Base-by-base conservation (phyloP, 371 early-diverging fungal species). In the Apophysomyces trapeziformis region DNA sequence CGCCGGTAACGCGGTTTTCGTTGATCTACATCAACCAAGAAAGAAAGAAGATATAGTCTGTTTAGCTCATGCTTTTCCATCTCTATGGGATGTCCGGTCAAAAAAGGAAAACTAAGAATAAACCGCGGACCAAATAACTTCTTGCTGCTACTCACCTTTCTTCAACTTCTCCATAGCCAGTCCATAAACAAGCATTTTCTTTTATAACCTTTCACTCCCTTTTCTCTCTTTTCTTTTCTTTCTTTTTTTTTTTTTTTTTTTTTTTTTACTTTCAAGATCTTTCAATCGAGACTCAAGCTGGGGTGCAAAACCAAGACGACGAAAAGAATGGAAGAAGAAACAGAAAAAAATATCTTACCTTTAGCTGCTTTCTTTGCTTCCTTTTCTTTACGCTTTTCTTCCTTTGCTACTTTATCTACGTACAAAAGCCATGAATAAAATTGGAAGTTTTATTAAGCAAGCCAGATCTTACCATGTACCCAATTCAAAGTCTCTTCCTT, bases 401-500 rank as follows among this genome's bases (percentile, higher is more conserved):
- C 70, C 54, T 78, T 72, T 12, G 70, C 66, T 43, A 82, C 58
- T 64, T 76, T 74, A 13, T 82, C 87, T 82, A 67, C 46, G 26
- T 54, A 26, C 43, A 66, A 18, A 41, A 41, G 1, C 8, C 13
- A 11, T 21, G 54, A 50, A 26, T 18, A 5, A 41, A 41, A 41
- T n/a, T n/a, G n/a, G n/a, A n/a, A n/a, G n/a, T n/a, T n/a, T 8
- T 41, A 41, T 41, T 8, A 21, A 18, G 41, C 18, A 46, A 56
- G 44, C 5, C 63, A n/a, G 46, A 14, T 50, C 73, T 68, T 83
- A 89, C 91, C 88, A 39, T 88, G 67, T 35, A 86, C 75, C 75
- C 85, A 89, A 21, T 78, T 73, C 4, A 87, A 74, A 0, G 88
- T 80, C 61, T 88, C 71, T 41, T 87, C 78, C 37, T 73, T 71